Evolutionary conservation across 2,329 filamentous ascomycete species (phyloP), one percentile per base, ranked within the genome.

Genomic region (Calycina marina): DNA sequence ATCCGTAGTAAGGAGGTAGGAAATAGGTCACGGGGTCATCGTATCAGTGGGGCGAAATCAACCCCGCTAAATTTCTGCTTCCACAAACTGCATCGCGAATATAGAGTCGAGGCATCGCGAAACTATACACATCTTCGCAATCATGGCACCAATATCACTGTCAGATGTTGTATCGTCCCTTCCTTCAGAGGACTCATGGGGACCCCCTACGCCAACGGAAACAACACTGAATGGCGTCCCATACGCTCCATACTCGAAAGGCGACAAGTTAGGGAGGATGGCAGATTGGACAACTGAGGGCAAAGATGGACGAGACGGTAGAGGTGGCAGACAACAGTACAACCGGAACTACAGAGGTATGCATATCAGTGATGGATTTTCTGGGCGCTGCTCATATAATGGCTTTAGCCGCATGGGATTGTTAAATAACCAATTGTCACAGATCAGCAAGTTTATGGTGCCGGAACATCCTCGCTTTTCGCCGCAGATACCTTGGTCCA

Each of bases 201-300:
- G 90, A 39, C 88, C 88, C 33, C 59, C 80, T 40, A 72, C 79
- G 46, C 79, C 85, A 39, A 73, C 64, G 49, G 83, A 93, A 57
- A 93, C 83, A 43, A 93, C 82, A 40, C 72, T 96, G 51, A 77
- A 93, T 56, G 90, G 90, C 55, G 84, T 96, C 30, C 90, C 90
- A 24, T 98, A 94, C 59, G 90, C 90, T 49, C 90, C 90, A 40
- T 98, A 90, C 67, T 94, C 86, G 46, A 98, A 98, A 63, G 85
- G 84, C 56, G 90, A 98, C 67, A 96, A 94, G 70, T 69, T 98
- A 39, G 90, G 90, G 53, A 86, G 90, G 57, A 96, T 98, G 86
- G 90, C 90, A 40, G 90, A 98, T 67, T 98, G 90, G 90, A 93
- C 86, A 12, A 55, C 75, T 29, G 90, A 94, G 55, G 76, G 81